phyloP scores from a whole-genome alignment of 192 early-diverging fungal genomes.

The Diversispora epigaea region DNA sequence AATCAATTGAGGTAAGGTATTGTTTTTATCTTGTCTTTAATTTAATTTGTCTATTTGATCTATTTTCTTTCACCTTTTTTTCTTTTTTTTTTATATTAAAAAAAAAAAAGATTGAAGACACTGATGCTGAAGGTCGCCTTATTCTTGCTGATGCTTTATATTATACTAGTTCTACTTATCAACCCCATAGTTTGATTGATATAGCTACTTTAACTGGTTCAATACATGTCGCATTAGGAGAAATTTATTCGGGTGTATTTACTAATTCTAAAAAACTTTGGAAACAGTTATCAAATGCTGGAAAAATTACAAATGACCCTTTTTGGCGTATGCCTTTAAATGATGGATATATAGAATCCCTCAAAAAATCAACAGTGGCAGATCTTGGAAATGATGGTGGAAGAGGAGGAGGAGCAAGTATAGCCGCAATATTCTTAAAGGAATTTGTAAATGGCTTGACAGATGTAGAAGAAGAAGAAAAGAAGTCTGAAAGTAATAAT shows the following conservation, averaged over 20 bases:
- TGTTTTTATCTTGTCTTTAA: no score
- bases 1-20: conserved; percentile 85
- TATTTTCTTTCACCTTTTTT: no score
- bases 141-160: conserved; percentile 91
- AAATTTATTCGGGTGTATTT: conserved; percentile 86
- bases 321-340: conserved; percentile 95
- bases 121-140: conserved; percentile 85
- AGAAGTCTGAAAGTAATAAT: conserved; percentile 33
- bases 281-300: conserved; percentile 64
- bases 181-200: conserved; percentile 71
- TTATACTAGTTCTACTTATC: conserved; percentile 71
- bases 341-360: conserved; percentile 66
- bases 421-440: conserved; percentile 86
- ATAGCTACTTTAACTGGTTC: conserved; percentile 95
- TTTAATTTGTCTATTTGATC: no score
- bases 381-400: conserved; percentile 89
- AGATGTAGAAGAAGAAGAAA: conserved; percentile 38
- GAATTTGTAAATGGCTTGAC: conserved; percentile 72
- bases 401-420: conserved; percentile 79
- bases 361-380: conserved; percentile 75
- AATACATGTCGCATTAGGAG: conserved; percentile 87
- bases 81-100: no score
- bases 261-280: conserved; percentile 77
- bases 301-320: conserved; percentile 65
- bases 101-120: conserved; percentile 64